Evolutionary conservation across 1,284 basidiomycete species (phyloP).

Genomic region (Ustilago shanxiensis): DNA sequence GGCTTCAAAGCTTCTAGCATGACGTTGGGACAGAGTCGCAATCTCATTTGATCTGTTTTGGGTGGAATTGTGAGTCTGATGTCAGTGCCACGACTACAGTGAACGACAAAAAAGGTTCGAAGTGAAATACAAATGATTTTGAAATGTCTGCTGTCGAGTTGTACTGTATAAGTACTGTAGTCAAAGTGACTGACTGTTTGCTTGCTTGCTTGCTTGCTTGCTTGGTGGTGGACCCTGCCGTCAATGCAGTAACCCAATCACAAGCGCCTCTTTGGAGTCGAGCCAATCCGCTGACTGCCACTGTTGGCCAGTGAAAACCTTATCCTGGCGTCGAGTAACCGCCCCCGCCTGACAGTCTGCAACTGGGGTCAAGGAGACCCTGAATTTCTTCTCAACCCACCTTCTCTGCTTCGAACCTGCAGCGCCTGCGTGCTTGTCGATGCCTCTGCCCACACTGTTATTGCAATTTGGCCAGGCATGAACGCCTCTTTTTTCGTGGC

Average conservation of each 20-base stretch:
- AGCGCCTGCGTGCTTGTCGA: not conserved
- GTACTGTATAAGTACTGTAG: too few species aligned
- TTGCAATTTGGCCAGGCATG: not conserved
- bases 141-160: too few species aligned
- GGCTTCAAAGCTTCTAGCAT: too few species aligned
- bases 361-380: not conserved
- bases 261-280: not conserved
- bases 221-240: too few species aligned
- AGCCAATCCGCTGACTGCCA: not conserved
- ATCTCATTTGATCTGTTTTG: not conserved
- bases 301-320: not conserved
- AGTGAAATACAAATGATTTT: too few species aligned
- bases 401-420: not conserved
- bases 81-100: too few species aligned
- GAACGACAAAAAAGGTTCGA: too few species aligned
- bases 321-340: not conserved
- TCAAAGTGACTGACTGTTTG: too few species aligned
- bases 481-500: not conserved
- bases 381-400: not conserved
- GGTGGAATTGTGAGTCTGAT: not conserved
- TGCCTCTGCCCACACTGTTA: not conserved
- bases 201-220: too few species aligned
- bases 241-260: constrained; percentile 3
- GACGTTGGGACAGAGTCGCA: too few species aligned
- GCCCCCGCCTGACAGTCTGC: not conserved